Evolutionary conservation across 2,329 filamentous ascomycete genomes (phyloP).

Genomic region (Sordariomycetes sp.): DNA sequence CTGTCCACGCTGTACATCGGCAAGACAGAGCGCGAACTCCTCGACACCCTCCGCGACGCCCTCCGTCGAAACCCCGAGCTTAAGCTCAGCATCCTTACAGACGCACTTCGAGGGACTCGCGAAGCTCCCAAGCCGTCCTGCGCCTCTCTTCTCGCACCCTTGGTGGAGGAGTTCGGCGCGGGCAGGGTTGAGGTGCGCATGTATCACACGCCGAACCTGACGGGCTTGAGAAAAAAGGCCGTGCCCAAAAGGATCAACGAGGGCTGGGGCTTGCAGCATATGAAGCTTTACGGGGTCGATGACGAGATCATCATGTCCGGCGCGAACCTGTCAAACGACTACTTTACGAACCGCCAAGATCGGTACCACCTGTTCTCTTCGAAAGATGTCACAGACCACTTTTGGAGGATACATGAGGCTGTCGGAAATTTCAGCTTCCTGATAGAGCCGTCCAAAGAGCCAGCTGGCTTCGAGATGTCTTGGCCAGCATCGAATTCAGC

Average conservation of each 20-base stretch:
- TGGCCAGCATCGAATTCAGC: conserved; percentile 73
- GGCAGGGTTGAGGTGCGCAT: conserved; percentile 87
- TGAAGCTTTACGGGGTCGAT: conserved; percentile 96
- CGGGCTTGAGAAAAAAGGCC: conserved; percentile 72
- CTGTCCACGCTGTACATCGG: conserved; percentile 96
- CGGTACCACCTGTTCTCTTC: conserved; percentile 88
- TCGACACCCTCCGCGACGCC: conserved; percentile 67
- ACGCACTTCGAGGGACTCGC: conserved; percentile 82
- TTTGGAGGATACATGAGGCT: conserved; percentile 64
- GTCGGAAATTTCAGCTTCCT: conserved; percentile 76
- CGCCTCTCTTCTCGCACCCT: conserved; percentile 75
- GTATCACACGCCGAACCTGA: conserved; percentile 96
- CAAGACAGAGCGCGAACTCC: conserved; percentile 82
- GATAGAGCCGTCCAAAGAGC: conserved; percentile 51
- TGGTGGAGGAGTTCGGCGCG: conserved; percentile 76
- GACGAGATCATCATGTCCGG: conserved; percentile 93
- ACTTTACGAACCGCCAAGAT: conserved; percentile 94
- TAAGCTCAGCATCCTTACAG: conserved; percentile 80
- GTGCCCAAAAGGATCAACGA: conserved; percentile 91
- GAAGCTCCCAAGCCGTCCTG: conserved; percentile 81
- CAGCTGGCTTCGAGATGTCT: conserved; percentile 48
- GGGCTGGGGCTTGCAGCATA: conserved; percentile 96
- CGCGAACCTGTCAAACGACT: conserved; percentile 85
- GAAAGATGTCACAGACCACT: conserved; percentile 72
- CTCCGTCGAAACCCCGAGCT: conserved; percentile 67